Conservation (phyloP, 805 yeast species). For the Metschnikowia vanudenii region DNA sequence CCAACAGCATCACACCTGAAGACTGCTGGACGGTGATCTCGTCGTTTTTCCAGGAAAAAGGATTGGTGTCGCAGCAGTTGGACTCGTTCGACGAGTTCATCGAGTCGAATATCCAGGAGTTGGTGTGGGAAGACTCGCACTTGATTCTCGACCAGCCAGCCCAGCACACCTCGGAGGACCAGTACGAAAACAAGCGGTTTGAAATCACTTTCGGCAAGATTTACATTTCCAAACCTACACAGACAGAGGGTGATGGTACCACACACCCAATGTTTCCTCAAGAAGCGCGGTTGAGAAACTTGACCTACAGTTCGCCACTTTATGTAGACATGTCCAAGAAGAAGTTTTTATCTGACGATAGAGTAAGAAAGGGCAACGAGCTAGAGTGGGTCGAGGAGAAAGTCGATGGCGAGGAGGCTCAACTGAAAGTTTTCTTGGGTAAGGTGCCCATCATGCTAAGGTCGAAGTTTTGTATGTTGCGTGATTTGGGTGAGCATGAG, state of each 20-base stretch:
- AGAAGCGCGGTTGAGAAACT: slow-evolving; percentile 93
- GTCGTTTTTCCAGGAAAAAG: slow-evolving; percentile 93
- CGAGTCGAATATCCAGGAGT: slow-evolving; percentile 93
- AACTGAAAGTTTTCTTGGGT: slow-evolving; percentile 81
- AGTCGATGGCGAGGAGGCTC: slow-evolving; percentile 57
- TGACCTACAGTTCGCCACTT: slow-evolving; percentile 93
- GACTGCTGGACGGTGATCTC: slow-evolving; percentile 99
- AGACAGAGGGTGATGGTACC: slow-evolving; percentile 99
- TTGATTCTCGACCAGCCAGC: slow-evolving; percentile 97
- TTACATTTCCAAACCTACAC: slow-evolving; percentile 93
- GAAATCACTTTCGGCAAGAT: slow-evolving; percentile 98
- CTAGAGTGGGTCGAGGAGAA: slow-evolving; percentile 53
- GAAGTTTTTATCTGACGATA: slow-evolving; percentile 81
- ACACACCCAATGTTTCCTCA: slow-evolving; percentile 98
- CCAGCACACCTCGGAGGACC: slow-evolving; percentile 89
- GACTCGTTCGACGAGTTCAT: slow-evolving; percentile 98
- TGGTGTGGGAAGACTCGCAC: slow-evolving; percentile 93
- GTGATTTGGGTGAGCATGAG: slow-evolving; percentile 88
- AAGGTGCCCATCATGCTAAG: slow-evolving; percentile 97
- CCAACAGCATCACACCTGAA: slow-evolving; percentile 78
- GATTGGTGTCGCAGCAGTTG: slow-evolving; percentile 95
- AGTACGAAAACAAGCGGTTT: slow-evolving; percentile 86
- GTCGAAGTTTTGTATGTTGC: slow-evolving; percentile 91
- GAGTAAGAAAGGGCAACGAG: slow-evolving; percentile 45
- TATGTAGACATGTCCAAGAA: slow-evolving; percentile 94